phyloP scores from a whole-genome alignment of 2,329 filamentous ascomycete genomes.

The Colletotrichum sp. region DNA sequence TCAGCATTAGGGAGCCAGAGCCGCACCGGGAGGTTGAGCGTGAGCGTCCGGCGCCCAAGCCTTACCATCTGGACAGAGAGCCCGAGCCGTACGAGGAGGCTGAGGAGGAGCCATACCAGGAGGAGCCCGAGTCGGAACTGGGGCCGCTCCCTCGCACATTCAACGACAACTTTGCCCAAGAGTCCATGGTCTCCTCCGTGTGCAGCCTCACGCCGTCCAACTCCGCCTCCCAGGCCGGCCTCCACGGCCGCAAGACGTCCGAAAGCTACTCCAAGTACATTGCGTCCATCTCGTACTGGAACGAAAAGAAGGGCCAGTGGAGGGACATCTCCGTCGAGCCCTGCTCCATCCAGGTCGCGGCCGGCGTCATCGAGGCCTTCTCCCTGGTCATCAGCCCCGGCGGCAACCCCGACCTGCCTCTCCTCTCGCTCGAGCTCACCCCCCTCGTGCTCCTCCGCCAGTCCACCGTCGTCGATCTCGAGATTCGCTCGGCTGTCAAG shows the following conservation, averaged over 20 bases:
- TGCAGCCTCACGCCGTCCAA: slow-evolving; percentile 79
- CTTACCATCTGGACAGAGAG: neutral
- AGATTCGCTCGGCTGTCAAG: slow-evolving; percentile 86
- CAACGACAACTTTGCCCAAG: neutral
- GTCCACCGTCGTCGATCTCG: slow-evolving; percentile 91
- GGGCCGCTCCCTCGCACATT: neutral
- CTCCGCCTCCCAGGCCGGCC: slow-evolving; percentile 76
- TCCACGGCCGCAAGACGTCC: slow-evolving; percentile 59
- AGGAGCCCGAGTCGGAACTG: neutral
- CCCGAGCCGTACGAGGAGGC: neutral
- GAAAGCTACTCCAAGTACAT: slow-evolving; percentile 53
- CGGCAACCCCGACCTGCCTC: slow-evolving; percentile 40
- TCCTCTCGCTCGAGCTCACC: slow-evolving; percentile 82
- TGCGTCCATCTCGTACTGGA: slow-evolving; percentile 67
- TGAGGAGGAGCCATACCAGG: neutral
- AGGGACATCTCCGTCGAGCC: slow-evolving; percentile 58
- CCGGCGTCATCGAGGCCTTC: slow-evolving; percentile 65
- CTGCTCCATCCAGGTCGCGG: slow-evolving; percentile 61
- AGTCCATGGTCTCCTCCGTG: slow-evolving; percentile 52
- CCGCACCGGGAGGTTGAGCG: slow-evolving; percentile 24
- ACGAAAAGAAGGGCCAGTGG: slow-evolving; percentile 64
- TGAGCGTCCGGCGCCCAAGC: slow-evolving; percentile 23
- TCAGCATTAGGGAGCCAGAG: slow-evolving; percentile 55
- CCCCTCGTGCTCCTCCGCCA: slow-evolving; percentile 89
- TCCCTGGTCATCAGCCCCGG: slow-evolving; percentile 38